Evolutionary conservation across 306 rosid species (phyloP).

Genomic region (Chamaecrista fasciculata): DNA sequence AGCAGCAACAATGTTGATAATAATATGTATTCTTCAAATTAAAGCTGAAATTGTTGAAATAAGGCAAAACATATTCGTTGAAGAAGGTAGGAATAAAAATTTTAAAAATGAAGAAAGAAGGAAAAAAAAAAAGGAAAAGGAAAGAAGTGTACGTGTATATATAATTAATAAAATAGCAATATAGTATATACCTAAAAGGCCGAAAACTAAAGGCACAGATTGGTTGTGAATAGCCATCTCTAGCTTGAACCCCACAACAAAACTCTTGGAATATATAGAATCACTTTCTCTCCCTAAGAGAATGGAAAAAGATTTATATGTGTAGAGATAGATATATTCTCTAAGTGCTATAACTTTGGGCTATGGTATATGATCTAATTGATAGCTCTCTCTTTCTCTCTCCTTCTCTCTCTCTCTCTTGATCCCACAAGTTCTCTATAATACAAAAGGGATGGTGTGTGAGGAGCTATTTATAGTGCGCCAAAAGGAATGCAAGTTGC

Average conservation of each 20-base stretch:
- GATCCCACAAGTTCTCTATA: constrained; percentile 29
- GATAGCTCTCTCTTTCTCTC: too few species aligned
- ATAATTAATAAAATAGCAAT: too few species aligned
- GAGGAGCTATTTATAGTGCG: constrained; percentile 43
- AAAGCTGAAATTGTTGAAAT: too few species aligned
- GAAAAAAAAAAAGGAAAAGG: too few species aligned
- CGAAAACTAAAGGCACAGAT: constrained; percentile 58
- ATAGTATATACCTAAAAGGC: constrained; percentile 64
- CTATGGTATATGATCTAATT: too few species aligned
- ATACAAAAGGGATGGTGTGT: not conserved
- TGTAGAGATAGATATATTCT: constrained; percentile 13
- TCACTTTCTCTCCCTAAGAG: constrained; percentile 2
- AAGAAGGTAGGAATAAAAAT: too few species aligned
- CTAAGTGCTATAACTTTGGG: constrained; percentile 21
- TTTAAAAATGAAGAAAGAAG: too few species aligned
- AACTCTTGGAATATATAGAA: constrained; percentile 13
- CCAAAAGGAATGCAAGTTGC: constrained; percentile 31
- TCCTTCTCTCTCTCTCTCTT: constrained; percentile 29
- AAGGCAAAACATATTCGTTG: too few species aligned
- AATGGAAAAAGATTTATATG: not conserved
- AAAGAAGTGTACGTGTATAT: not conserved
- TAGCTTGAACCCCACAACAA: constrained; percentile 10
- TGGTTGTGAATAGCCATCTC: constrained; percentile 53
- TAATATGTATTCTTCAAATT: not conserved
- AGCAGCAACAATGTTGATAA: not conserved